A percentile compares a stretch with the other conserved stretches of the same genome.
These are phyloP conservation scores for Berberis vulgaris DNA, from an alignment of 164 flowering plant genomes.

Conservation along the genomic window DNA sequence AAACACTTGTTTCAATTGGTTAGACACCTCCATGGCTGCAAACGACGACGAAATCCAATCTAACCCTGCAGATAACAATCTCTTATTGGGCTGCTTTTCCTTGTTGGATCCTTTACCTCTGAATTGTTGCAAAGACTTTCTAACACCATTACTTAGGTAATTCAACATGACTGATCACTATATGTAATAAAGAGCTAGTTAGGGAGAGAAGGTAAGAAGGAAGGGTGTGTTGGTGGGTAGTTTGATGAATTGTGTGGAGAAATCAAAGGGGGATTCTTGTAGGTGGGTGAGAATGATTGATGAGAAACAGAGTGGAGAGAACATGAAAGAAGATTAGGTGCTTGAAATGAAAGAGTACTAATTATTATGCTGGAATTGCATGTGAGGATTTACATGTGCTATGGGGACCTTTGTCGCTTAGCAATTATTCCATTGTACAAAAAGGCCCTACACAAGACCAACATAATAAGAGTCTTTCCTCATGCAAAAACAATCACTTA, in stretches of 20 bases:
- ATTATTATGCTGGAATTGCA: neutral
- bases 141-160: conserved; percentile 15
- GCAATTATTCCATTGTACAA: conserved; percentile 15
- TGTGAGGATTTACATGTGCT: conserved; percentile 21
- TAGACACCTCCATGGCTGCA: conserved; percentile 35
- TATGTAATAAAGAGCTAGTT: neutral
- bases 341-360: neutral
- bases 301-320: neutral
- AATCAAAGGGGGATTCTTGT: no score
- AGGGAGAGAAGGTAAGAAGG: neutral
- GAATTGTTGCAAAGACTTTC: conserved; percentile 10
- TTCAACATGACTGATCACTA: conserved; percentile 14
- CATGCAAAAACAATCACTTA: no score
- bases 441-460: neutral
- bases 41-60: conserved; percentile 28
- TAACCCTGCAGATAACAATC: conserved; percentile 17
- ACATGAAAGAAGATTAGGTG: conserved; percentile 9
- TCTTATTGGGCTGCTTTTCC: conserved; percentile 15
- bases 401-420: conserved; percentile 16
- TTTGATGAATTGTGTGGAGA: neutral
- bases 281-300: conserved; percentile 7
- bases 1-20: conserved; percentile 53
- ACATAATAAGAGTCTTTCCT: neutral
- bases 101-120: conserved; percentile 12
- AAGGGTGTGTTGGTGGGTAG: neutral